Conservation (phyloP, 805 yeast genomes). For the Cyberlindnera saturnus region DNA sequence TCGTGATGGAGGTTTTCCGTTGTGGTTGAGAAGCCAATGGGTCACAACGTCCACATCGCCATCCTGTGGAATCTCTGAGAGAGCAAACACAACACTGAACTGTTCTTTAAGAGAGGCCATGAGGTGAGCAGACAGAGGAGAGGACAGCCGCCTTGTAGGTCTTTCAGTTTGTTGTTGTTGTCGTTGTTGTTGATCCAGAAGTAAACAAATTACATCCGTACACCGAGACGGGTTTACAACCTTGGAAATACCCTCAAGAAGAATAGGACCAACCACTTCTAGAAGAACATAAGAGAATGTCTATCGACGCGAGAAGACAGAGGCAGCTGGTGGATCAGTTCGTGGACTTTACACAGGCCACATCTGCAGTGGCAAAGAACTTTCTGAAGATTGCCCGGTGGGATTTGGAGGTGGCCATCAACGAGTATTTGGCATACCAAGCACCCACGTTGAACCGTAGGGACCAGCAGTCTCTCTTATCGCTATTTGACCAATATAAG, state of each 20-base stretch:
- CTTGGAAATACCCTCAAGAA: background rate
- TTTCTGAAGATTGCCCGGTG: constrained; percentile 17
- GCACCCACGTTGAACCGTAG: constrained; percentile 9
- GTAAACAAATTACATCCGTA: no score
- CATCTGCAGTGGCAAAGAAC: constrained; percentile 18
- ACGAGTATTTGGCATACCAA: constrained; percentile 20
- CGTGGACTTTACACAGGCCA: constrained; percentile 23
- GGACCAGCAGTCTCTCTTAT: constrained; percentile 11
- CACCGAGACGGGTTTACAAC: no score
- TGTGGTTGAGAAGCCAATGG: constrained; percentile 20
- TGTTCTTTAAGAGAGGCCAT: background rate
- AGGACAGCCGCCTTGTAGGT: background rate
- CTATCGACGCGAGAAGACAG: constrained; percentile 14
- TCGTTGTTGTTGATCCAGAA: no score
- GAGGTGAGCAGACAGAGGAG: background rate
- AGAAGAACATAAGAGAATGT: constrained; percentile 9
- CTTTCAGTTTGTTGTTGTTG: no score
- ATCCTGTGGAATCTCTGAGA: constrained; percentile 15
- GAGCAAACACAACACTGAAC: constrained; percentile 12
- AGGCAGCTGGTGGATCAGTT: constrained; percentile 24
- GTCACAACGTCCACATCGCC: constrained; percentile 18
- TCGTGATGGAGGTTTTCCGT: constrained; percentile 19
- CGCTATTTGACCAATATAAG: constrained; percentile 19
- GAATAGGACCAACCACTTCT: background rate
- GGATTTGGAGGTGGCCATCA: constrained; percentile 24